Base-by-base conservation (phyloP, 208 protist species). In the Trypanosoma congolense region DNA sequence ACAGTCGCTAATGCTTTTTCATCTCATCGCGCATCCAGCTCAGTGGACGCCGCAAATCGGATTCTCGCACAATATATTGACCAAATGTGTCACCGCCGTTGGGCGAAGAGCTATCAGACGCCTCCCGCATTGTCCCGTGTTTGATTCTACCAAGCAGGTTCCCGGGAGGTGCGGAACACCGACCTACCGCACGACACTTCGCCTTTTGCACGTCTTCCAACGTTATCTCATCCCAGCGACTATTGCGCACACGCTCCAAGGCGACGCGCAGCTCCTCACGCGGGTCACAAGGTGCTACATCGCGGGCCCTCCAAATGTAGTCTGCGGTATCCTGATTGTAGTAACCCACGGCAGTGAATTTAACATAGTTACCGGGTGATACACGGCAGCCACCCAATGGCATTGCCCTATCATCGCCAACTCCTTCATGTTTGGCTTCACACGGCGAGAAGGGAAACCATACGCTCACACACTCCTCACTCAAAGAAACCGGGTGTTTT, bases 161-260 rank as follows among this genome's bases (percentile, higher is more conserved):
- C 41, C 14, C 41, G 4, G 16, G 8, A 5, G 19, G n/a, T 24
- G 16, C 31, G 10, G n/a, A 53, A 12, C 25, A n/a, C 61, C 52
- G 53, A 21, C 26, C 30, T 26, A 55, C 14, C 21, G 12, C 33
- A 38, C 35, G 21, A 9, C 19, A 43, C 12, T 48, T 60, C 18
- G 35, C 35, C 28, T n/a, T 60, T 31, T 44, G 35, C n/a, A 66
- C 28, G 14, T 66, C 61, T 14, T 66, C 52, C 12, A 47, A 3
- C 4, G 28, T 55, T 26, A 66, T 60, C 4, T 35, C 16, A 29
- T 60, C 61, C 61, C 61, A 66, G 9, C 50, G 50, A 9, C 25
- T 6, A 48, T 66, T 52, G 4, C 52, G 24, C 18, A 45, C 52
- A 38, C 8, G 55, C 48, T 25, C 35, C 9, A 58, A 40, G 18